Base-by-base conservation (phyloP, 116 monocot species). In the Zostera marina region DNA sequence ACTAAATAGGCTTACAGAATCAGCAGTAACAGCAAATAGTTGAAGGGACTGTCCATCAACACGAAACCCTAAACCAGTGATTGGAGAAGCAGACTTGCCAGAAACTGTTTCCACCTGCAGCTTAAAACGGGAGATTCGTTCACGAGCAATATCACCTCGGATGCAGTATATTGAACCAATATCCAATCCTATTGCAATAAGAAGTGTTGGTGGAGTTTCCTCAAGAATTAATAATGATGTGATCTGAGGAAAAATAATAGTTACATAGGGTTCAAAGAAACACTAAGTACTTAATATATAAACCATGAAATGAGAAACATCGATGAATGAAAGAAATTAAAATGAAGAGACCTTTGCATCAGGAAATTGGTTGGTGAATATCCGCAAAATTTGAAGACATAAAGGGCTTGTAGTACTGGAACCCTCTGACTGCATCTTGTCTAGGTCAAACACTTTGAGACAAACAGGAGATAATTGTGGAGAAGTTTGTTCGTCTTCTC, bases 121-220 rank as follows among this genome's bases (percentile, higher is more conserved):
- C 58, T 65, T 82, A 54, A 88, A 96, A 42, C 94, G 84, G 54
- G 81, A 85, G 39, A 96, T 96, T 24, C 89, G 77, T 64, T 96
- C 94, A 54, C 94, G 88, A 21, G 94, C 82, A 66, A 96, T 77
- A 40, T 96, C 94, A 42, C 94, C 94, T 69, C 88, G 77, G 63
- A 96, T 96, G 75, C 94, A 96, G 68, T 96, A 96, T 65, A 96
- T 75, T n/a, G 70, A 85, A 63, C 94, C 94, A 49, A 63, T 82
- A 16, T 96, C 94, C 53, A 96, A 57, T 44, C 89, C 94, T 51
- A 96, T 80, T 9, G 82, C 67, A 3, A 96, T 82, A 15, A 82
- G 58, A 13, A 96, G 61, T 77, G 82, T 84, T 9, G 94, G 94
- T 54, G 94, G 85, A 59, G 88, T 79, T 73, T 94, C 94, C 71